These are phyloP conservation scores for Ganoderma sinense DNA, from an alignment of 1,284 basidiomycete species.

Conservation along the genomic window DNA sequence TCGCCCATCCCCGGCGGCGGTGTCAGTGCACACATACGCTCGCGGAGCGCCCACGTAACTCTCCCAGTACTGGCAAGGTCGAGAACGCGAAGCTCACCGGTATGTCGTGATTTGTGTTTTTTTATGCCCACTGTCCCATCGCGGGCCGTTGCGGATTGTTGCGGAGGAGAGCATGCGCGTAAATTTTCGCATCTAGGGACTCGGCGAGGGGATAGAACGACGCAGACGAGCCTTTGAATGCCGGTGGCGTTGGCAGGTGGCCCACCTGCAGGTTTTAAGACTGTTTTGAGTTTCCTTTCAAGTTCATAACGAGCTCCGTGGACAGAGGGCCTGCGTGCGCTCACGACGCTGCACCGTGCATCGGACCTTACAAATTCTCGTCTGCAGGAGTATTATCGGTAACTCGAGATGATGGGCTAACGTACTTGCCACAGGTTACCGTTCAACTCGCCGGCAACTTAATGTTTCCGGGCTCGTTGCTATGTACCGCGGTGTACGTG, in stretches of 20 bases:
- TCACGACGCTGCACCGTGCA: not conserved
- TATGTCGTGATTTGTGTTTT: not conserved
- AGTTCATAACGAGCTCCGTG: not conserved
- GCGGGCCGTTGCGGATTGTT: not conserved
- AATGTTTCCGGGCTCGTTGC: constrained; percentile 15
- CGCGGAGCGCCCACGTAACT: not conserved
- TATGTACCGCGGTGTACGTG: constrained; percentile 21
- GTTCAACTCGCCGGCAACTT: not conserved
- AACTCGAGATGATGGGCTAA: not conserved
- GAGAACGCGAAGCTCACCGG: not conserved
- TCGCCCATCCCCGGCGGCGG: not conserved
- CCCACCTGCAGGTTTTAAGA: not conserved
- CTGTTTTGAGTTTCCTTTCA: not conserved
- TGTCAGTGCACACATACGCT: not conserved
- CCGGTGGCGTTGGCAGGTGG: not conserved
- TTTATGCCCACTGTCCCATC: not conserved
- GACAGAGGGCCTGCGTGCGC: not conserved
- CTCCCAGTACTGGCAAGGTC: not conserved
- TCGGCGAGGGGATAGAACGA: not conserved
- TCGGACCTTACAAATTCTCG: not conserved
- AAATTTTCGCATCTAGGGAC: not conserved
- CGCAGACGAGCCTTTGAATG: not conserved
- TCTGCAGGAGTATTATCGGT: not conserved
- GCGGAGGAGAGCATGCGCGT: not conserved
- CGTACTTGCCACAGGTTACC: not conserved